Evolutionary conservation across 2,329 filamentous ascomycete species (phyloP).

Genomic region (Diaporthe destruens): DNA sequence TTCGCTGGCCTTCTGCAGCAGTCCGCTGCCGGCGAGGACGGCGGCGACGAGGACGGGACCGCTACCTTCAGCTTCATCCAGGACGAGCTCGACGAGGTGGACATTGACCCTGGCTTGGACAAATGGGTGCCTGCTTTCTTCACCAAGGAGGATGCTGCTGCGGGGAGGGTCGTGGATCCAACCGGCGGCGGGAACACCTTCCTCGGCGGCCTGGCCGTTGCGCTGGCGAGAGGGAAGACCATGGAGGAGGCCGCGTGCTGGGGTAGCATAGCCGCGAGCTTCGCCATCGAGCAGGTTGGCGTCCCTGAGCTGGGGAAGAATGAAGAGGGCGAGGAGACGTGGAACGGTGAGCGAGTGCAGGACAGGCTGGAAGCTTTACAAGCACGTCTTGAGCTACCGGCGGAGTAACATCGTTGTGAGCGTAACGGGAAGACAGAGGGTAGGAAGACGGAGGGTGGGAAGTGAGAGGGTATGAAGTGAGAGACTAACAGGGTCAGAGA

Average conservation of each 20-base stretch:
- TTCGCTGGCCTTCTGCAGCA: slow-evolving; percentile 68
- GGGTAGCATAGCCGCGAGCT: slow-evolving; percentile 87
- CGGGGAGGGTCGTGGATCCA: slow-evolving; percentile 81
- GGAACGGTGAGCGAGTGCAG: slow-evolving; percentile 70
- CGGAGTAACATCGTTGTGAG: neutral
- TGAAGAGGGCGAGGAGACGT: slow-evolving; percentile 64
- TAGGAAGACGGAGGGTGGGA: no score
- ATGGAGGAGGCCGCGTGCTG: slow-evolving; percentile 80
- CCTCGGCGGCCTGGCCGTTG: slow-evolving; percentile 71
- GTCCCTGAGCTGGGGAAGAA: slow-evolving; percentile 71
- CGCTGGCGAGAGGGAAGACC: slow-evolving; percentile 68
- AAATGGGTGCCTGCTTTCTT: slow-evolving; percentile 87
- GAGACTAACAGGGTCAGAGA: no score
- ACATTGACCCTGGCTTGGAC: slow-evolving; percentile 74
- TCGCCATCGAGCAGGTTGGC: slow-evolving; percentile 95
- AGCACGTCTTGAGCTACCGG: slow-evolving; percentile 49
- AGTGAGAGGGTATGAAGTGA: no score
- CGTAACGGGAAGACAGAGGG: no score
- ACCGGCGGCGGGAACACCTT: slow-evolving; percentile 96
- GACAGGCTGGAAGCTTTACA: slow-evolving; percentile 66
- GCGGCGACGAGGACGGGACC: slow-evolving; percentile 54
- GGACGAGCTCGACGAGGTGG: slow-evolving; percentile 62
- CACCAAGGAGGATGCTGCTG: slow-evolving; percentile 44
- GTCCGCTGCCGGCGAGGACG: slow-evolving; percentile 6
- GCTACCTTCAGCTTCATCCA: slow-evolving; percentile 57